Evolutionary conservation across 140 eudicot species (phyloP), one percentile per base, ranked within the genome.

Genomic region (Senecio squalidus): DNA sequence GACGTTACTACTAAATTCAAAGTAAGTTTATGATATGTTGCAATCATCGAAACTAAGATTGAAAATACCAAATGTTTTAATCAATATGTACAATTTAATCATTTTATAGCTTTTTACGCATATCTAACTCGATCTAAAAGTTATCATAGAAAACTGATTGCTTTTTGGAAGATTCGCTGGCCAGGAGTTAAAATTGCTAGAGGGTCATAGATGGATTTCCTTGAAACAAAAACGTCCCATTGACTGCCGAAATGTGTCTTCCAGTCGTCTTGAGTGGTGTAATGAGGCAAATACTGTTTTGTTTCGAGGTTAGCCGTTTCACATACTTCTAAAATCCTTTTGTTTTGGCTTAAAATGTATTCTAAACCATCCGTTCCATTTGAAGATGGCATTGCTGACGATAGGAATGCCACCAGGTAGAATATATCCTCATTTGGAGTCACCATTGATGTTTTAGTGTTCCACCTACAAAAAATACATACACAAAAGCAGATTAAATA

Each of bases 111-210:
- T 3, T 22, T 45, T 56, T n/a, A 46, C 18, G 53, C 61, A 52
- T n/a, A 27, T 25, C 29, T 59, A 41, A 30, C 29, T 58, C 29
- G 52, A 36, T 39, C 39, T 44, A 48, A 31, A 25, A n/a, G 10
- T 48, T 58, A 58, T 77, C 55, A 70, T 64, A 55, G 71, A 46
- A 59, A 74, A 9, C 66, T 56, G 22, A 17, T 68, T 50, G 58
- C 78, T 70, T 71, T 84, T 44, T 57, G 75, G 73, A 92, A 92
- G 51, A 92, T 92, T 67, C 79, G 72, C 15, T 92, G 98, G 22
- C 98, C 98, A 9, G 98, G 98, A 62, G 98, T 91, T 63, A 92
- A 74, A 54, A 92, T 87, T 31, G 93, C 80, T 31, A 84, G 52
- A 21, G 98, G 98, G 71, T 92, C 98, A 66, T 92, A 92, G 24